A percentile compares a stretch with the other conserved stretches of the same genome.
Evolutionary conservation across 2,329 filamentous ascomycete species (phyloP).

Genomic region (Leptographium wingfieldii): DNA sequence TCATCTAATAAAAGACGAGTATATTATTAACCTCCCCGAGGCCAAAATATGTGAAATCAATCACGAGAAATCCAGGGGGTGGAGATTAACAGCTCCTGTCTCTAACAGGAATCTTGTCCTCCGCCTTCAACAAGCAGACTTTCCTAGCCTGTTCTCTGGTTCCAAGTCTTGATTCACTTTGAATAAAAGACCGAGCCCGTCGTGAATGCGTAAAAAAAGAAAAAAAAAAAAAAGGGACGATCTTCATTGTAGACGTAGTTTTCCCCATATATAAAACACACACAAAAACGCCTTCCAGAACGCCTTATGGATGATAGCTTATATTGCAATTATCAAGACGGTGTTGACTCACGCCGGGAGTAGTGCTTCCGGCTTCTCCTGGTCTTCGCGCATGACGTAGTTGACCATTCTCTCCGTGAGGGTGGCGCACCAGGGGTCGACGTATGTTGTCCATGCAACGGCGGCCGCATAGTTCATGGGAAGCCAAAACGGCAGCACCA

Average conservation of each 20-base stretch:
- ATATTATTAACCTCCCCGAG: background rate
- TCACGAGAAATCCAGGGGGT: no score
- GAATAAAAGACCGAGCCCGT: background rate
- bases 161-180: background rate
- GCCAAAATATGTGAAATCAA: background rate
- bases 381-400: constrained; percentile 10
- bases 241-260: background rate
- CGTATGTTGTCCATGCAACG: constrained; percentile 37
- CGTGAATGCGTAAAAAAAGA: background rate
- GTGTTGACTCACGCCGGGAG: background rate
- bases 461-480: constrained; percentile 32
- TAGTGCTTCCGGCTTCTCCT: constrained; percentile 12
- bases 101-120: no score
- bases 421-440: constrained; percentile 38
- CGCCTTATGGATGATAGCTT: background rate
- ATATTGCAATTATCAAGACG: background rate
- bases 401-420: constrained; percentile 26
- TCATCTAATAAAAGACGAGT: background rate
- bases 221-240: background rate
- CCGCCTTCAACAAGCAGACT: no score
- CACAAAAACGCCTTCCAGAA: background rate
- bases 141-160: background rate
- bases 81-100: no score
- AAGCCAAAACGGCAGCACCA: constrained; percentile 31
- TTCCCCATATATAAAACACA: background rate